phyloP scores from a whole-genome alignment of 768 basidiomycete genomes.

The Pleurotus eryngii region DNA sequence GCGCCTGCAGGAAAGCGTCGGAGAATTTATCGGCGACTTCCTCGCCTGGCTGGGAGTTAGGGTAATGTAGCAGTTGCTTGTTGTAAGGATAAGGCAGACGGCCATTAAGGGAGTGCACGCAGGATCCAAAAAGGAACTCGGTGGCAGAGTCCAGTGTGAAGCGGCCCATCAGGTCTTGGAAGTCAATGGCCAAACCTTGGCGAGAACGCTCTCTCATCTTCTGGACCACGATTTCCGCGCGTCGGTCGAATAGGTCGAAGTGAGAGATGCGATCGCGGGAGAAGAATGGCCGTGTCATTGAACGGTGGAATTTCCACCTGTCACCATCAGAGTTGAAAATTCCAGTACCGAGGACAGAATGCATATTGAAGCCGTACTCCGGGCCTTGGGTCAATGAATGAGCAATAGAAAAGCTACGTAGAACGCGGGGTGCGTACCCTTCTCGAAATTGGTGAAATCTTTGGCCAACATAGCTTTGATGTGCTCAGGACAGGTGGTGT shows the following conservation, averaged over 20 bases:
- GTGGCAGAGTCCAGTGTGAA: constrained; percentile 69
- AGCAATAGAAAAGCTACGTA: too few relatives aligned
- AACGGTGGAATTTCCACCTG: constrained; percentile 61
- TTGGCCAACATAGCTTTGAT: constrained; percentile 56
- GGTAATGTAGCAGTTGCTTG: constrained; percentile 11
- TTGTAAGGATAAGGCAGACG: constrained; percentile 53
- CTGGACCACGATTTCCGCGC: constrained; percentile 40
- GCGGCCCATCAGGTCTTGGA: constrained; percentile 59
- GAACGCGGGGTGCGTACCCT: too few relatives aligned
- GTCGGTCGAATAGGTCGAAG: constrained; percentile 59
- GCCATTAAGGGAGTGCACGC: constrained; percentile 49
- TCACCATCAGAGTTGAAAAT: constrained; percentile 74
- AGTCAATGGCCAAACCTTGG: constrained; percentile 53
- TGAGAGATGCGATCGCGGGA: constrained; percentile 54
- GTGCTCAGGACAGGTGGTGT: constrained; percentile 51
- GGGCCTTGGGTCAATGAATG: too few relatives aligned
- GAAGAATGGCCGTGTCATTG: constrained; percentile 63
- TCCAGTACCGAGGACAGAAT: constrained; percentile 54
- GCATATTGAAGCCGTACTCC: constrained; percentile 42
- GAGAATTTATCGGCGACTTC: constrained; percentile 38
- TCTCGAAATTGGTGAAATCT: constrained; percentile 57
- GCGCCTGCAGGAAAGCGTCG: constrained; percentile 46
- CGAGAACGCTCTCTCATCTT: constrained; percentile 46
- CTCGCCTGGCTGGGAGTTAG: constrained; percentile 16
- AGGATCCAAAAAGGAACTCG: constrained; percentile 62